Evolutionary conservation across 768 basidiomycete species (phyloP).

Genomic region (Collybia sordida): DNA sequence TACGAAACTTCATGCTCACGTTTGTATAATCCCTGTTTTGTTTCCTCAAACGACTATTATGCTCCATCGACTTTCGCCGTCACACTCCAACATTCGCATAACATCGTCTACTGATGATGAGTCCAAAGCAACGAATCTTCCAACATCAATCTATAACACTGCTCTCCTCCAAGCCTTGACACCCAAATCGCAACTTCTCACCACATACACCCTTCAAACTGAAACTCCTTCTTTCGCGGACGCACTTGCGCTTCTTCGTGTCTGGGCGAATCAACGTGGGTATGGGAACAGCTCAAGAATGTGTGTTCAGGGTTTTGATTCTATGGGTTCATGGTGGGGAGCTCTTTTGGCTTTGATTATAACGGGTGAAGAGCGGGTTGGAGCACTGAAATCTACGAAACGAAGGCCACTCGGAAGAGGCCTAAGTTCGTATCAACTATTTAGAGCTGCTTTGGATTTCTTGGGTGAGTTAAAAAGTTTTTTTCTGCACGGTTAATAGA

Average conservation of each 20-base stretch:
- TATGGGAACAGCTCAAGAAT: constrained; percentile 58
- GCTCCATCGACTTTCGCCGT: constrained; percentile 68
- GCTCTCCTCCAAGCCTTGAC: constrained; percentile 56
- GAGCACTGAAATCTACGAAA: constrained; percentile 27
- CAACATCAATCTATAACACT: constrained; percentile 84
- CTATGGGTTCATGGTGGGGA: constrained; percentile 67
- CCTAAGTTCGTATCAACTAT: constrained; percentile 87
- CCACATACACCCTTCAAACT: constrained; percentile 52
- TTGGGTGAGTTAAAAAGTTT: constrained; percentile 53
- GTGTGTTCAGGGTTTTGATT: constrained; percentile 71
- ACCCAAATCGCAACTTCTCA: constrained; percentile 52
- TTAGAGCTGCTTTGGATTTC: constrained; percentile 83
- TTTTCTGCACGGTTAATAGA: neutral
- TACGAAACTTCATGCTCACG: constrained; percentile 64
- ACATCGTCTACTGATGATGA: constrained; percentile 18
- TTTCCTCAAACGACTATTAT: constrained; percentile 62
- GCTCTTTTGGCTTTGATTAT: constrained; percentile 60
- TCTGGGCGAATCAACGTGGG: constrained; percentile 91
- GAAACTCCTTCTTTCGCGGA: constrained; percentile 65
- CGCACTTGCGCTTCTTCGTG: constrained; percentile 74
- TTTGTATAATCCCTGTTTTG: constrained; percentile 75
- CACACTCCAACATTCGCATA: constrained; percentile 58
- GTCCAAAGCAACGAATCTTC: constrained; percentile 22
- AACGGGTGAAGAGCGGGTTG: constrained; percentile 60
- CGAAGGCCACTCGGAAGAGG: constrained; percentile 73